Evolutionary conservation across 805 yeast genomes (phyloP).

Genomic region (Pichia heedii): DNA sequence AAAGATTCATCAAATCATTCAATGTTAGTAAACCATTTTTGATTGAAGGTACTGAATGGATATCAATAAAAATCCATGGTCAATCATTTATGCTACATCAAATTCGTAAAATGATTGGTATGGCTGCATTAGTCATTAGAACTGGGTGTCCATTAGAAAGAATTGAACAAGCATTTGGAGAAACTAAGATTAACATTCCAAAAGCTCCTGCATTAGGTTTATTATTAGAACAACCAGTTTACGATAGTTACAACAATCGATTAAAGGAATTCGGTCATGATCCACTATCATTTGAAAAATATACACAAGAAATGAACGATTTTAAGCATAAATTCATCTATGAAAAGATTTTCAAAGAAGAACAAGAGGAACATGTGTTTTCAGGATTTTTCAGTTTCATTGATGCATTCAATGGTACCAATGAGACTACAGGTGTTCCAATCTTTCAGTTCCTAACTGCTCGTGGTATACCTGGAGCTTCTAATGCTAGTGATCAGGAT

Average conservation of each 20-base stretch:
- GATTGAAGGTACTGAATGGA: conserved; percentile 93
- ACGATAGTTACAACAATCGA: conserved; percentile 70
- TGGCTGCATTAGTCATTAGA: conserved; percentile 81
- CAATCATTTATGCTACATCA: conserved; percentile 98
- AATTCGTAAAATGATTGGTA: conserved; percentile 94
- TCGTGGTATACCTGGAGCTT: conserved; percentile 22
- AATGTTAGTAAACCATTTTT: conserved; percentile 82
- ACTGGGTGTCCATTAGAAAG: conserved; percentile 76
- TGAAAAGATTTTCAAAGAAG: conserved; percentile 87
- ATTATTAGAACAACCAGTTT: conserved; percentile 84
- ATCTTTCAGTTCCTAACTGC: conserved; percentile 52
- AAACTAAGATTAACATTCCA: conserved; percentile 77
- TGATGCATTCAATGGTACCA: conserved; percentile 63
- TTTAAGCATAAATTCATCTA: conserved; percentile 86
- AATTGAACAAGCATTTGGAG: conserved; percentile 67
- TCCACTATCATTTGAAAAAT: conserved; percentile 57
- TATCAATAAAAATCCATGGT: conserved; percentile 92
- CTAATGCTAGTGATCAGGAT: neutral
- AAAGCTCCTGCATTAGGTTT: conserved; percentile 96
- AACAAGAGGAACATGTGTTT: conserved; percentile 77
- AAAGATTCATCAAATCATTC: conserved; percentile 71
- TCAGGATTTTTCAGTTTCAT: conserved; percentile 87
- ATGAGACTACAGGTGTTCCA: conserved; percentile 40
- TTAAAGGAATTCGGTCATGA: conserved; percentile 71
- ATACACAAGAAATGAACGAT: conserved; percentile 61